phyloP scores from a whole-genome alignment of 2,329 filamentous ascomycete genomes.

The Pestalotiopsis sp. region DNA sequence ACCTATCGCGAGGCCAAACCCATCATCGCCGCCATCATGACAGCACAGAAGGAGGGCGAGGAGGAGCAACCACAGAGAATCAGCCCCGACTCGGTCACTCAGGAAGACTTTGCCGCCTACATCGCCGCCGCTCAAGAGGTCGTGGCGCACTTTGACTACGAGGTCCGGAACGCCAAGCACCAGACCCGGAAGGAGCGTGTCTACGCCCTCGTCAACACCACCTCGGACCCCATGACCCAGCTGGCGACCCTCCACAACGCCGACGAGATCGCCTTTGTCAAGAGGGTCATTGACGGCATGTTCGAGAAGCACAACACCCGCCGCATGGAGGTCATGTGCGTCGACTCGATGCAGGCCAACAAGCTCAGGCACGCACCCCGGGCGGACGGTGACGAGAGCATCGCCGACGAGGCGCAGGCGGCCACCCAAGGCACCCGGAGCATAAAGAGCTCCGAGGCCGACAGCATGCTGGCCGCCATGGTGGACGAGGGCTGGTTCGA shows the following conservation, averaged over 20 bases:
- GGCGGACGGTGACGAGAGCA: slow-evolving; percentile 21
- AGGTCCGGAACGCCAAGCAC: slow-evolving; percentile 75
- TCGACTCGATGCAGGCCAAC: slow-evolving; percentile 77
- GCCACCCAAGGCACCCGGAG: slow-evolving; percentile 40
- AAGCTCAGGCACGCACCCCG: slow-evolving; percentile 61
- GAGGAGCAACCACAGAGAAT: slow-evolving; percentile 18
- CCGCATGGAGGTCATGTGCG: slow-evolving; percentile 78
- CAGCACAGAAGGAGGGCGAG: slow-evolving; percentile 39
- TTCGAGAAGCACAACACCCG: slow-evolving; percentile 85
- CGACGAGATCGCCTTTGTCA: slow-evolving; percentile 69
- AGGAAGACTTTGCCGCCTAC: slow-evolving; percentile 67
- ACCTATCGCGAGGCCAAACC: slow-evolving; percentile 73
- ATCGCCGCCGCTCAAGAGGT: slow-evolving; percentile 70
- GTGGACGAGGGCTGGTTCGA: slow-evolving; percentile 85
- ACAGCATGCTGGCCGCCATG: slow-evolving; percentile 68
- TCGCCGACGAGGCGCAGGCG: slow-evolving; percentile 30
- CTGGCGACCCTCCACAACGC: slow-evolving; percentile 9
- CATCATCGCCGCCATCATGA: slow-evolving; percentile 75
- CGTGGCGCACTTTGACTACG: slow-evolving; percentile 80
- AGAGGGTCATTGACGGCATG: slow-evolving; percentile 84
- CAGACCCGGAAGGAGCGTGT: slow-evolving; percentile 68
- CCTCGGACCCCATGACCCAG: slow-evolving; percentile 73
- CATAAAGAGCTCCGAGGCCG: slow-evolving; percentile 76
- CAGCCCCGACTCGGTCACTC: slow-evolving; percentile 63
- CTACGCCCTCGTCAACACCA: slow-evolving; percentile 85